phyloP scores from a whole-genome alignment of 257 asterid species.

The Agastache rugosa region DNA sequence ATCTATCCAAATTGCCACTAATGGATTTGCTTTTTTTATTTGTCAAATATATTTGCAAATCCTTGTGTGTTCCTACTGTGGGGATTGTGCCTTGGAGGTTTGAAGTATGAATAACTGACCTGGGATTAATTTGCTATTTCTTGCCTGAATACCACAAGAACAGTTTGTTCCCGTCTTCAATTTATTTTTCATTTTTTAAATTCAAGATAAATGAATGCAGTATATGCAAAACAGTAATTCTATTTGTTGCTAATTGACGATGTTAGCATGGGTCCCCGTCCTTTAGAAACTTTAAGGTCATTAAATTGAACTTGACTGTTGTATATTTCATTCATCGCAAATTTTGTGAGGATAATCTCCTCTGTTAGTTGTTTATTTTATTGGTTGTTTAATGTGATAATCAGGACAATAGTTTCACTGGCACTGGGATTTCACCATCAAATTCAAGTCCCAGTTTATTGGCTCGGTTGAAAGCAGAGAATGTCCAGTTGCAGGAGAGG shows the following conservation, averaged over 20 bases:
- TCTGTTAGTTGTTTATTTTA: constrained; percentile 15
- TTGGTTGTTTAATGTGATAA: constrained; percentile 35
- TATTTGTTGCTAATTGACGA: background rate
- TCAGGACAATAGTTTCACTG: constrained; percentile 48
- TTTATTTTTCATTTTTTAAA: too few relatives aligned
- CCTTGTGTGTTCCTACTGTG: background rate
- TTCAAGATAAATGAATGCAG: background rate
- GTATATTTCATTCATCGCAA: background rate
- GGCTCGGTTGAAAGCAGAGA: constrained; percentile 74
- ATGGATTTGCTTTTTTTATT: background rate
- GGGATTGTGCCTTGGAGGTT: background rate
- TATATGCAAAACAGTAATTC: too few relatives aligned
- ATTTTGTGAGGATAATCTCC: constrained; percentile 19
- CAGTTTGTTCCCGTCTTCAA: too few relatives aligned
- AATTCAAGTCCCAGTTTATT: constrained; percentile 44
- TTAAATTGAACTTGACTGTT: background rate
- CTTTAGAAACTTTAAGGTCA: too few relatives aligned
- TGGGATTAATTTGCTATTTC: background rate
- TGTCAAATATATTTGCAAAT: background rate
- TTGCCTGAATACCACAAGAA: background rate
- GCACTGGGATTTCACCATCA: constrained; percentile 42
- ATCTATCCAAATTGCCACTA: background rate
- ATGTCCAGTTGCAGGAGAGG: constrained; percentile 69
- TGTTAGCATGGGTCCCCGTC: too few relatives aligned
- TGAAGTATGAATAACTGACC: background rate